Percentiles rank a stretch among this genome's conserved stretches.
Evolutionary conservation across 1,284 basidiomycete genomes (phyloP).

Genomic region (Trametes polyzona): DNA sequence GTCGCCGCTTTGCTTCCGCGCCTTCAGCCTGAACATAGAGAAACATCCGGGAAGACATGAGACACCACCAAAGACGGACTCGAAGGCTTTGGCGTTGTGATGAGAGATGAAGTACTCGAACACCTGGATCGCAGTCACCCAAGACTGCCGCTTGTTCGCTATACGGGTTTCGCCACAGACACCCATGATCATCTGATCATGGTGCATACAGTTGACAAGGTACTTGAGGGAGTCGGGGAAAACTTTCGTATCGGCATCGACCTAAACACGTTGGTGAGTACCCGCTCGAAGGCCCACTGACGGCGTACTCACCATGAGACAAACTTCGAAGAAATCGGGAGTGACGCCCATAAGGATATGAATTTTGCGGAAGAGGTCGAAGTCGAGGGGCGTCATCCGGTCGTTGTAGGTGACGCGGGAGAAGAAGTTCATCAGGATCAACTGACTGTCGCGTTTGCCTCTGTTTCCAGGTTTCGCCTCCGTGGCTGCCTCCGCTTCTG

Average conservation of each 20-base stretch:
- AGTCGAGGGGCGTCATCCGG: conserved; percentile 97
- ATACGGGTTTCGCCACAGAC: conserved; percentile 99
- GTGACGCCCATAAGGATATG: conserved; percentile 99
- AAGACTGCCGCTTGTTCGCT: conserved; percentile 96
- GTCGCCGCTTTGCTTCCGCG: conserved; percentile 82
- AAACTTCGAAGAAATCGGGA: conserved; percentile 97
- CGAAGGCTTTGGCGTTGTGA: conserved; percentile 97
- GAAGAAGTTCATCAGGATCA: conserved; percentile 99
- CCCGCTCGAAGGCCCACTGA: background rate
- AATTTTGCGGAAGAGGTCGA: conserved; percentile 96
- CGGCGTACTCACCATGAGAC: conserved; percentile 81
- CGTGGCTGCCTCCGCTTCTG: conserved; percentile 74
- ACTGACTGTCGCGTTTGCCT: conserved; percentile 98
- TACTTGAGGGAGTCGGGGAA: conserved; percentile 85
- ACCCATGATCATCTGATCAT: conserved; percentile 99
- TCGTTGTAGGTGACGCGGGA: conserved; percentile 99
- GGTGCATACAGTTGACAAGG: conserved; percentile 97
- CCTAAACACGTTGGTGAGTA: conserved; percentile 49
- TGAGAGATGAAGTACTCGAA: conserved; percentile 99
- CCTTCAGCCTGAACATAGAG: conserved; percentile 99
- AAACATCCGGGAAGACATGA: conserved; percentile 99
- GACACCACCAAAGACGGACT: conserved; percentile 99
- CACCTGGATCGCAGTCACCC: conserved; percentile 98
- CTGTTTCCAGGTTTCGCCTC: conserved; percentile 98
- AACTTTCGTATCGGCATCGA: conserved; percentile 97